phyloP scores from a whole-genome alignment of 441 rosid genomes.

The Adansonia gregorii region DNA sequence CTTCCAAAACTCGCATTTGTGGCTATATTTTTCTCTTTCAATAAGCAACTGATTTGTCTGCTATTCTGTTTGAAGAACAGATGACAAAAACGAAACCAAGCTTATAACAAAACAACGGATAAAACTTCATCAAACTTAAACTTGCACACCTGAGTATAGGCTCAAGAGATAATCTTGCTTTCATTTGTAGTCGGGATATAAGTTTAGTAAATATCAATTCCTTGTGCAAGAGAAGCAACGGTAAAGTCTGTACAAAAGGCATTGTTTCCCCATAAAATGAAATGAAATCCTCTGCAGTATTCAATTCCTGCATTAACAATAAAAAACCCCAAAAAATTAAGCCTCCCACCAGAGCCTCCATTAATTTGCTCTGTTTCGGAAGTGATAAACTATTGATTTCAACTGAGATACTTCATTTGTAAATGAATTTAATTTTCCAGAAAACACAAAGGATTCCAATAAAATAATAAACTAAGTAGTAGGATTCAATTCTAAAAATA shows the following conservation, averaged over 20 bases:
- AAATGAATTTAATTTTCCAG: background rate
- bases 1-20: background rate
- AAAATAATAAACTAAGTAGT: background rate
- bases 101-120: background rate
- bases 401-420: background rate
- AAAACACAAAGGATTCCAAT: background rate
- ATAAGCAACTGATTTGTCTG: background rate
- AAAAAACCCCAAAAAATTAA: conserved; percentile 9
- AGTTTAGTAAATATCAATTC: conserved; percentile 73
- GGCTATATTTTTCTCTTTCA: background rate
- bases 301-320: conserved; percentile 66
- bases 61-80: background rate
- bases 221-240: conserved; percentile 71
- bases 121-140: conserved; percentile 19
- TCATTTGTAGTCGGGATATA: conserved; percentile 69
- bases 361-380: background rate
- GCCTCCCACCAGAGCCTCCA: background rate
- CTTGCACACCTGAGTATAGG: conserved; percentile 76
- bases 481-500: background rate
- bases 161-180: conserved; percentile 86
- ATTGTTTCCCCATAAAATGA: conserved; percentile 73
- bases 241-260: conserved; percentile 73
- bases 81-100: background rate
- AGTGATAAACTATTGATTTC: background rate
- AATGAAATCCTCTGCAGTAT: conserved; percentile 93